Conservation (phyloP, 1,139 yeast genomes). For the Candida glucosophila region DNA sequence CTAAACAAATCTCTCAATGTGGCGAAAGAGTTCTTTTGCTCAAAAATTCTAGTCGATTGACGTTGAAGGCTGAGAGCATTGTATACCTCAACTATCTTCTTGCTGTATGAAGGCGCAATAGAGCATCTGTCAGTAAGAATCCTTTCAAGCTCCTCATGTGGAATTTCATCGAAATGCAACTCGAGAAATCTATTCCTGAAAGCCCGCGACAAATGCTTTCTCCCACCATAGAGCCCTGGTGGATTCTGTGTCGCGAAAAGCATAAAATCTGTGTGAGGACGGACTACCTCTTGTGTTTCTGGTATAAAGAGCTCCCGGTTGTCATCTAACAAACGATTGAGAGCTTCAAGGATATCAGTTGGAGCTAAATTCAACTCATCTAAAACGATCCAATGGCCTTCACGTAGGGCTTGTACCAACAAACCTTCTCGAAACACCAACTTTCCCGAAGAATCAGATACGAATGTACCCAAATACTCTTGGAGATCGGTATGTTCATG, state of each 20-base stretch:
- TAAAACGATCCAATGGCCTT: slow-evolving; percentile 94
- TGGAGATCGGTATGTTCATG: slow-evolving; percentile 98
- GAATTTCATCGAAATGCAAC: slow-evolving; percentile 93
- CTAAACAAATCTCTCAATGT: slow-evolving; percentile 93
- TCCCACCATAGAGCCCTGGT: slow-evolving; percentile 95
- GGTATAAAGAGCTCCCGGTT: slow-evolving; percentile 92
- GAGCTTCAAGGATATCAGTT: slow-evolving; percentile 92
- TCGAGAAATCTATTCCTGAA: slow-evolving; percentile 93
- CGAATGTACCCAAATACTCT: slow-evolving; percentile 90
- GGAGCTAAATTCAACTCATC: slow-evolving; percentile 98
- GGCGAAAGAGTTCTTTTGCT: slow-evolving; percentile 91
- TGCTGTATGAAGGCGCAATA: slow-evolving; percentile 93
- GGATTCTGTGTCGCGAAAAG: slow-evolving; percentile 98
- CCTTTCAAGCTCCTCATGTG: slow-evolving; percentile 86
- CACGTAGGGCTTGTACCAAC: slow-evolving; percentile 83
- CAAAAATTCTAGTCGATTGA: slow-evolving; percentile 82
- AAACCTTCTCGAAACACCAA: slow-evolving; percentile 84
- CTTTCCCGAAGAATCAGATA: slow-evolving; percentile 79
- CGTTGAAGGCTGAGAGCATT: slow-evolving; percentile 75
- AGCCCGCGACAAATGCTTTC: slow-evolving; percentile 89
- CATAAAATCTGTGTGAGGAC: slow-evolving; percentile 96
- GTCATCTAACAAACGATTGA: slow-evolving; percentile 89
- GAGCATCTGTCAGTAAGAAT: slow-evolving; percentile 83
- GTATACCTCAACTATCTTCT: slow-evolving; percentile 87
- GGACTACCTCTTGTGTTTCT: slow-evolving; percentile 90